Conservation (phyloP, 2,329 filamentous ascomycete species). For the Daldinia sp. region DNA sequence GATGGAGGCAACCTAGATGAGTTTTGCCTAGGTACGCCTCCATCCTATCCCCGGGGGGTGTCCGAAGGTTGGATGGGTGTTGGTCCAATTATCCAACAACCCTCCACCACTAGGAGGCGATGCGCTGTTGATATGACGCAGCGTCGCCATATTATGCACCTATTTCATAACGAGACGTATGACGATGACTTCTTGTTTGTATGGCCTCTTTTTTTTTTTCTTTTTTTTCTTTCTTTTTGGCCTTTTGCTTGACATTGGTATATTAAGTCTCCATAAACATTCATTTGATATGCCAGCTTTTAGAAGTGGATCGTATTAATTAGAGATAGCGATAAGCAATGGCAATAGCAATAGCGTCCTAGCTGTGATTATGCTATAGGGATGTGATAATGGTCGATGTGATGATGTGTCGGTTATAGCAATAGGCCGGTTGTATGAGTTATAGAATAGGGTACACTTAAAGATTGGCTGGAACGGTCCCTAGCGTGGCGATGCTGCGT, state of each 20-base stretch:
- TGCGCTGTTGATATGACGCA: neutral
- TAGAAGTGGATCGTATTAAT: neutral
- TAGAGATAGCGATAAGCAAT: neutral
- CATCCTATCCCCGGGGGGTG: constrained; percentile 6
- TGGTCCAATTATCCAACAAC: neutral
- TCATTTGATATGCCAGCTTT: neutral
- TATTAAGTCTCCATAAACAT: neutral
- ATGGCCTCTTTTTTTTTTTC: too few species aligned
- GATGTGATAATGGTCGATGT: neutral
- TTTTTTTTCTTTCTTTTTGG: too few species aligned
- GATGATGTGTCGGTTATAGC: neutral
- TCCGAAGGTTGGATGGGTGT: neutral
- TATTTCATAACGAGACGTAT: neutral
- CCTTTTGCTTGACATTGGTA: neutral
- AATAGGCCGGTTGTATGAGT: neutral
- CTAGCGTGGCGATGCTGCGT: neutral
- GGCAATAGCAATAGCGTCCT: neutral
- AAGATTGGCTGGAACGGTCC: neutral
- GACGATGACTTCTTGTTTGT: neutral
- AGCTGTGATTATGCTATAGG: neutral
- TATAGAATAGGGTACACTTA: neutral
- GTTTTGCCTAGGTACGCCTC: neutral
- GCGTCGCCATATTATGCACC: neutral
- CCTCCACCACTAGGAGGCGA: neutral
- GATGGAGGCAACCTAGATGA: neutral